Evolutionary conservation across 345 rosid species (phyloP).

Genomic region (Citrus sinensis): DNA sequence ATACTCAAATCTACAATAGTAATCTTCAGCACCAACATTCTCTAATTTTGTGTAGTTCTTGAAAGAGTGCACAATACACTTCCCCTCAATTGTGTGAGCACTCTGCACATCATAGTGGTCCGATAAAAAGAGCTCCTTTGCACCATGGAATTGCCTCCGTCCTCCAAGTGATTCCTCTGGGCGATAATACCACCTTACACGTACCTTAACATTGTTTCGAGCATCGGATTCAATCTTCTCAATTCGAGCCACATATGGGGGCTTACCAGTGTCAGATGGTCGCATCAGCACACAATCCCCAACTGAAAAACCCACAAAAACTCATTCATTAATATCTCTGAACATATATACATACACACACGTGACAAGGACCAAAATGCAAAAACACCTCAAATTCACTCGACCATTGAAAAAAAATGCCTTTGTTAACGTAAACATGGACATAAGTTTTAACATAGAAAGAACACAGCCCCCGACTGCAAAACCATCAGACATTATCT

Average conservation of each 20-base stretch:
- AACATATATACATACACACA: not conserved
- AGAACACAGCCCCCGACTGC: not conserved
- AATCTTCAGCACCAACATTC: slow-evolving; percentile 76
- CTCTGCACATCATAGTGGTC: slow-evolving; percentile 84
- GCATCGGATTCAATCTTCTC: slow-evolving; percentile 77
- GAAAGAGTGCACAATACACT: slow-evolving; percentile 75
- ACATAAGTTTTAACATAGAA: not conserved
- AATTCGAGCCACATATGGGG: slow-evolving; percentile 72
- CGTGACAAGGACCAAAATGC: slow-evolving; percentile 7
- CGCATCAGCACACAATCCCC: slow-evolving; percentile 90
- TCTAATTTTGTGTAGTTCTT: slow-evolving; percentile 77
- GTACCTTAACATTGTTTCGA: slow-evolving; percentile 67
- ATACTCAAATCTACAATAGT: slow-evolving; percentile 78
- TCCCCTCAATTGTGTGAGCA: slow-evolving; percentile 81
- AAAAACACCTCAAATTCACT: not conserved
- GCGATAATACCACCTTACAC: slow-evolving; percentile 80
- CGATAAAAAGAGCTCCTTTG: slow-evolving; percentile 81
- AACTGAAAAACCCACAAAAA: slow-evolving; percentile 31
- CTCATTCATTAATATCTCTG: not conserved
- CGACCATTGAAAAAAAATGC: not conserved
- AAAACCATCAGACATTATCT: not conserved
- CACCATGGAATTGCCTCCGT: slow-evolving; percentile 86
- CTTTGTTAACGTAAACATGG: not conserved
- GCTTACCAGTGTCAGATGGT: slow-evolving; percentile 67
- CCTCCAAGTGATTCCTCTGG: slow-evolving; percentile 90